Evolutionary conservation across 257 asterid genomes (phyloP).

Genomic region (Salvia rosmarinus): DNA sequence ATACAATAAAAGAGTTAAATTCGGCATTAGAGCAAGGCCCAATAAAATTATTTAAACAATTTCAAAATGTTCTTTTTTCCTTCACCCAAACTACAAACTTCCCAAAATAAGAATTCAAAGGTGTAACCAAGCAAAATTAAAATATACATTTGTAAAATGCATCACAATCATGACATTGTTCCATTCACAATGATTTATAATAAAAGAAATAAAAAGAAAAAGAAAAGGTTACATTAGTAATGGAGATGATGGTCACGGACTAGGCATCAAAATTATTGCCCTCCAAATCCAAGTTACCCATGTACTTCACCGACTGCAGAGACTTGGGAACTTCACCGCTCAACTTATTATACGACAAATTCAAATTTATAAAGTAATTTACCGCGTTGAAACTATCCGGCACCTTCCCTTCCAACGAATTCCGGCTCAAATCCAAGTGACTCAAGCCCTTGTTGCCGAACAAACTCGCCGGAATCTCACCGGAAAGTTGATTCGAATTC

Average conservation of each 20-base stretch:
- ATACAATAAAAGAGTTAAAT: too few relatives aligned
- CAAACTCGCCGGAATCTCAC: slow-evolving; percentile 38
- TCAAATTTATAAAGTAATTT: slow-evolving; percentile 53
- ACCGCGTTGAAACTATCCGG: slow-evolving; percentile 54
- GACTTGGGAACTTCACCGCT: slow-evolving; percentile 57
- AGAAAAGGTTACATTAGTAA: background rate
- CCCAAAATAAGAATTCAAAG: background rate
- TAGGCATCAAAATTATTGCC: slow-evolving; percentile 43
- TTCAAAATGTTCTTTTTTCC: background rate
- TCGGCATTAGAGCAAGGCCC: too few relatives aligned
- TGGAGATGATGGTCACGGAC: background rate
- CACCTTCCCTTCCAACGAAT: slow-evolving; percentile 48
- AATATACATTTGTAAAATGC: background rate
- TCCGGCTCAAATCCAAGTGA: slow-evolving; percentile 56
- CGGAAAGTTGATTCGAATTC: slow-evolving; percentile 40
- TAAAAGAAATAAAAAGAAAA: too few relatives aligned
- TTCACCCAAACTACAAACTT: background rate
- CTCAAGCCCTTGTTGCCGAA: slow-evolving; percentile 44
- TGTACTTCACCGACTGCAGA: slow-evolving; percentile 47
- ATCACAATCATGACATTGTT: too few relatives aligned
- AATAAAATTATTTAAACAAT: too few relatives aligned
- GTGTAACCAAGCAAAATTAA: background rate
- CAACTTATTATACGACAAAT: slow-evolving; percentile 58
- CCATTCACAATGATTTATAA: too few relatives aligned
- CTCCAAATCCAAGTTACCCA: slow-evolving; percentile 66